Base-by-base conservation (phyloP, 768 basidiomycete genomes). In the Hericium rajendrae region DNA sequence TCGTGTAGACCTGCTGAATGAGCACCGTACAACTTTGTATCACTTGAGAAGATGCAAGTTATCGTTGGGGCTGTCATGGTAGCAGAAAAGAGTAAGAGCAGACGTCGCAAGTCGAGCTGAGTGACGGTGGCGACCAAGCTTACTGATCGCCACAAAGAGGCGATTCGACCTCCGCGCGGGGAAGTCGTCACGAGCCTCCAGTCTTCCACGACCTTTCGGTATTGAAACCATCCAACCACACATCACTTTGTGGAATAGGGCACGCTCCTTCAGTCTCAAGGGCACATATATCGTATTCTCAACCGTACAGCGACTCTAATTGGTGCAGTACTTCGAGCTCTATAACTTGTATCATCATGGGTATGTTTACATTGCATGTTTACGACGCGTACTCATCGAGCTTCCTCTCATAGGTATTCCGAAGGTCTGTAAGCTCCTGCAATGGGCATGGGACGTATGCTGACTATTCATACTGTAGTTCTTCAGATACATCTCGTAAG, bases 401-500 rank as follows among this genome's bases (percentile, higher is more conserved):
- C 26, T n/a, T 18, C 26, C 22, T 38, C 46, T 11, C 41, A n/a
- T 16, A 78, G 77, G 77, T 62, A 78, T 79, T 57, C 77, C 77
- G 16, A 79, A 78, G 76, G 77, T 76, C 50, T 39, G 70, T 41
- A 10, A 56, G 4, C 20, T 3, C n/a, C 20, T 46, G 32, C 9
- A 41, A 28, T 54, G 39, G 38, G 50, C 43, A 48, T 56, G 41
- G 26, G 22, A 52, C 11, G 2, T 48, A 22, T 48, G 38, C n/a
- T 57, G 55, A 41, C 54, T 49, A n/a, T 24, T 39, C 38, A 56
- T 2, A 48, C 13, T 18, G 40, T 64, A 95, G 94, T 97, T 97
- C 75, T 97, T 97, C 80, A 85, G 93, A 72, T 97, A 93, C 70
- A 91, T 94, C 65, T 94, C 93, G 86, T 91, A 71, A 65, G 89